Evolutionary conservation across 2,329 filamentous ascomycete genomes (phyloP).

Genomic region (Aspergillus intermedius): DNA sequence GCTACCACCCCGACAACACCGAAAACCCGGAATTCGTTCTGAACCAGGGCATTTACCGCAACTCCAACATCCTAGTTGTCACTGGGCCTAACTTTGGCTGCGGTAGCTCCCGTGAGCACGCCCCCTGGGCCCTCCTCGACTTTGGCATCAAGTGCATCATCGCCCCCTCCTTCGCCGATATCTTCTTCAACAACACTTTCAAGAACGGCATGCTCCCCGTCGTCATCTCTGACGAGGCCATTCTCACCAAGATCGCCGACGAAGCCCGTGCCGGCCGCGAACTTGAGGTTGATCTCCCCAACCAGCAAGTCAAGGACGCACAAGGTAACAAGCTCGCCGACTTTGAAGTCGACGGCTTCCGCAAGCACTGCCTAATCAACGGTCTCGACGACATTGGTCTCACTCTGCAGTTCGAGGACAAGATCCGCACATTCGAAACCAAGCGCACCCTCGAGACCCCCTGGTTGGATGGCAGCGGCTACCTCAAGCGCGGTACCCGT

Average conservation of each 20-base stretch:
- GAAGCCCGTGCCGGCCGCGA: conserved; percentile 76
- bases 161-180: conserved; percentile 79
- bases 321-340: conserved; percentile 65
- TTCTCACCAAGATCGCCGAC: conserved; percentile 63
- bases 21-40: conserved; percentile 80
- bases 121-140: conserved; percentile 92
- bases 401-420: conserved; percentile 85
- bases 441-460: conserved; percentile 72
- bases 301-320: conserved; percentile 73
- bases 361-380: conserved; percentile 89
- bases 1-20: conserved; percentile 63
- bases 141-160: conserved; percentile 95
- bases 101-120: conserved; percentile 86
- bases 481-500: conserved; percentile 56
- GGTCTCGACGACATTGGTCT: conserved; percentile 93
- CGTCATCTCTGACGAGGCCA: conserved; percentile 59
- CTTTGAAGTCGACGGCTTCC: conserved; percentile 88
- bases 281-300: conserved; percentile 81
- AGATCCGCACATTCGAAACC: conserved; percentile 77
- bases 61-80: conserved; percentile 81
- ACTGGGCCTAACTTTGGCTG: conserved; percentile 95
- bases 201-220: conserved; percentile 99
- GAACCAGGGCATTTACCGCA: conserved; percentile 80
- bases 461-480: conserved; percentile 84
- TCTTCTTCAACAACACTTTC: conserved; percentile 99